phyloP scores from a whole-genome alignment of 352 stramenopile species.

The Pythium biforme region DNA sequence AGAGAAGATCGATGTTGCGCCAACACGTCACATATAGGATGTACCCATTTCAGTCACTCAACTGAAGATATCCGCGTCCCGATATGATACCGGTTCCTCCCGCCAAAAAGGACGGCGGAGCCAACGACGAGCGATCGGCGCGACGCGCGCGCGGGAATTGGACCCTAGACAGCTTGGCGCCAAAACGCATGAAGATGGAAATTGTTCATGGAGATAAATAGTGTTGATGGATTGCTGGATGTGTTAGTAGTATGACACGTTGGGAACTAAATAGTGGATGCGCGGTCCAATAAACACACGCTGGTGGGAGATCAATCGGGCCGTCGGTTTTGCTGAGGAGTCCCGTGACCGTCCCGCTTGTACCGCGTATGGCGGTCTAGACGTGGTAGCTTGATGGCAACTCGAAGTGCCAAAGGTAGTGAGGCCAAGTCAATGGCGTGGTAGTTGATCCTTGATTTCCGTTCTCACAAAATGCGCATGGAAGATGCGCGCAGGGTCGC shows the following conservation, averaged over 20 bases:
- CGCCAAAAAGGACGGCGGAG: conserved; percentile 16
- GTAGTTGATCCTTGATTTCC: not conserved
- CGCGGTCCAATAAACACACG: conserved; percentile 10
- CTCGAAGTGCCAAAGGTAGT: too few species aligned
- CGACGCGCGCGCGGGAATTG: not conserved
- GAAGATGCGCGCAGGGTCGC: conserved; percentile 4
- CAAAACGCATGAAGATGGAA: not conserved
- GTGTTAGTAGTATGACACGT: not conserved
- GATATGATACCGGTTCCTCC: conserved; percentile 15
- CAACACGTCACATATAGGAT: conserved; percentile 16
- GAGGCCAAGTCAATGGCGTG: not conserved
- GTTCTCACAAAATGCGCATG: conserved; percentile 10
- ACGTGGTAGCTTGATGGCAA: not conserved
- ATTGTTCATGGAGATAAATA: not conserved
- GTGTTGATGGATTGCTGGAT: not conserved
- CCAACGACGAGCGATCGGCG: not conserved
- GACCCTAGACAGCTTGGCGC: not conserved
- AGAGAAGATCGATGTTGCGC: not conserved
- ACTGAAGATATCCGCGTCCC: not conserved
- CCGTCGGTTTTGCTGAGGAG: too few species aligned
- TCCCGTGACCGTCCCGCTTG: not conserved
- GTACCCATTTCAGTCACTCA: conserved; percentile 1
- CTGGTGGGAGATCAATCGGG: too few species aligned
- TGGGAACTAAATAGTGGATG: conserved; percentile 1
- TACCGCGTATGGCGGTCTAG: not conserved